Percentiles rank a stretch among this genome's conserved stretches.
Evolutionary conservation across 768 basidiomycete species (phyloP).

Genomic region (Podaxis sp.): DNA sequence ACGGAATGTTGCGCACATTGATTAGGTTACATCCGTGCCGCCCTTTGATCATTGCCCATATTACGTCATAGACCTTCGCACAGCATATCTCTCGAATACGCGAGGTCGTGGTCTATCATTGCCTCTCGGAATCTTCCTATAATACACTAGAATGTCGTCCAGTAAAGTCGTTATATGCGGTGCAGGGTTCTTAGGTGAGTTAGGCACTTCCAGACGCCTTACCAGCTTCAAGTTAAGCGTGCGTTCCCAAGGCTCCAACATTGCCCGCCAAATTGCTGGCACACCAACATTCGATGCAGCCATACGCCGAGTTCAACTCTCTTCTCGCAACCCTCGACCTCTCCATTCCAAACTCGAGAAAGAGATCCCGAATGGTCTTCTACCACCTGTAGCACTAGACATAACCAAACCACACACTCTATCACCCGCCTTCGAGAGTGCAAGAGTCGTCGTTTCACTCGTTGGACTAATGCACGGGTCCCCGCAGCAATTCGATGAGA

Average conservation of each 20-base stretch:
- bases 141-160: constrained; percentile 15
- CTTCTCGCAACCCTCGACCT: constrained; percentile 55
- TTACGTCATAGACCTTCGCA: constrained; percentile 2
- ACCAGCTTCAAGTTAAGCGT: neutral
- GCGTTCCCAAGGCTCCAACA: constrained; percentile 47
- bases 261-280: constrained; percentile 50
- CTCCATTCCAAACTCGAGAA: constrained; percentile 32
- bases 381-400: constrained; percentile 46
- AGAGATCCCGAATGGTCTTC: constrained; percentile 33
- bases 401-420: constrained; percentile 53
- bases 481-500: constrained; percentile 50
- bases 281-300: constrained; percentile 16
- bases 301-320: constrained; percentile 49
- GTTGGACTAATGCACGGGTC: constrained; percentile 68
- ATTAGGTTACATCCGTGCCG: no score
- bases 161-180: constrained; percentile 51
- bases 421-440: constrained; percentile 46
- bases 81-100: neutral
- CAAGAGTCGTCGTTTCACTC: constrained; percentile 61
- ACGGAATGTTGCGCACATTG: neutral
- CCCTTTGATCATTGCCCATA: no score
- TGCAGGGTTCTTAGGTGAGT: constrained; percentile 61
- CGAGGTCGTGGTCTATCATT: neutral
- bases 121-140: neutral
- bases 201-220: neutral